Percentiles rank a stretch among this genome's conserved stretches.
phyloP scores from a whole-genome alignment of 2,329 filamentous ascomycete genomes.

The Didymella lethalis region DNA sequence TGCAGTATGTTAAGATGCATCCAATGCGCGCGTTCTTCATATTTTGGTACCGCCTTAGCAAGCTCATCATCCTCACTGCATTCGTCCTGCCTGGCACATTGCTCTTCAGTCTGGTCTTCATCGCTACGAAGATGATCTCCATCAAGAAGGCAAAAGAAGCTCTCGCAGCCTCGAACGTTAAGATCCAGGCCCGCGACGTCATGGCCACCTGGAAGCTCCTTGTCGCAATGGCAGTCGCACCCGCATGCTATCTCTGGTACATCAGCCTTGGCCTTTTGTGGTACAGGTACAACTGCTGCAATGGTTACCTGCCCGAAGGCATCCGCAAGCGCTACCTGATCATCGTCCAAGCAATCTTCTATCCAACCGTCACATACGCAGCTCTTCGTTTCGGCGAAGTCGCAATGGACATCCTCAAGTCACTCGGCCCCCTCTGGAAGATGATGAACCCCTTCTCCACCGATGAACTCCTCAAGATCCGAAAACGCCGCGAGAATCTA shows the following conservation, averaged over 20 bases:
- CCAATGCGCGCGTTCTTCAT: constrained; percentile 77
- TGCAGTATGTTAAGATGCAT: constrained; percentile 88
- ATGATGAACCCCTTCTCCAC: constrained; percentile 84
- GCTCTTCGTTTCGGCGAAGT: constrained; percentile 94
- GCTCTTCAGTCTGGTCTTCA: constrained; percentile 71
- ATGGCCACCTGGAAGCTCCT: constrained; percentile 54
- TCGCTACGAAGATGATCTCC: constrained; percentile 48
- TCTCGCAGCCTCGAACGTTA: constrained; percentile 52
- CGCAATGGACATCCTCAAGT: constrained; percentile 99
- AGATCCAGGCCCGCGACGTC: constrained; percentile 51
- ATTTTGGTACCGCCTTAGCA: constrained; percentile 79
- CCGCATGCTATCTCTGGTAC: constrained; percentile 45
- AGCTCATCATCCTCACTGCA: constrained; percentile 77
- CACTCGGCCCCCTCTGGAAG: constrained; percentile 83
- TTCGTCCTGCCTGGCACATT: constrained; percentile 86
- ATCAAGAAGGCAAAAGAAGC: constrained; percentile 51
- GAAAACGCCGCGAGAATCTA: constrained; percentile 74
- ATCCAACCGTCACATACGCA: constrained; percentile 89
- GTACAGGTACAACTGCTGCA: constrained; percentile 70
- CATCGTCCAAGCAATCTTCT: constrained; percentile 77
- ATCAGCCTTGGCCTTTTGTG: constrained; percentile 43
- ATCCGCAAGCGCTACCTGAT: constrained; percentile 72
- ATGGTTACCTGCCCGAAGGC: constrained; percentile 81
- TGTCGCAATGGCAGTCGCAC: constrained; percentile 50
- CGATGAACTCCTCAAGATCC: constrained; percentile 82